Evolutionary conservation across 2,329 filamentous ascomycete genomes (phyloP).

Genomic region (Setomelanomma holmii): DNA sequence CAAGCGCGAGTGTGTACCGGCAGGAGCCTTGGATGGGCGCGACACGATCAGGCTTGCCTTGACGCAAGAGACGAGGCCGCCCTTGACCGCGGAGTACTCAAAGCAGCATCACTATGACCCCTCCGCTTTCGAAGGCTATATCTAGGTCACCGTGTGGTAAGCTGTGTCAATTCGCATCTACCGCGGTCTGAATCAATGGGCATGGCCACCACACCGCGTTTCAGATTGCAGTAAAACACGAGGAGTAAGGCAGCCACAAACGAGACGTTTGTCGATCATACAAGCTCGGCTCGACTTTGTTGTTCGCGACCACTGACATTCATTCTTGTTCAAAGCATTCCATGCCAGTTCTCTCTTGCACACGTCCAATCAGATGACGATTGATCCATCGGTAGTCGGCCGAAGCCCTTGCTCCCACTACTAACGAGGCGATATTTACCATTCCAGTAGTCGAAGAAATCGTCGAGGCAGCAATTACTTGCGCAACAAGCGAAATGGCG

Average conservation of each 20-base stretch:
- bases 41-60: constrained; percentile 38
- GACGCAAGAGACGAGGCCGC: constrained; percentile 35
- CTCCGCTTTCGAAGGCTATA: constrained; percentile 39
- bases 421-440: constrained; percentile 46
- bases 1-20: constrained; percentile 38
- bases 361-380: constrained; percentile 46
- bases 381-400: constrained; percentile 39
- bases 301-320: constrained; percentile 48
- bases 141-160: constrained; percentile 36
- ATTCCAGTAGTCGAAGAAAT: constrained; percentile 38
- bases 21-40: constrained; percentile 35
- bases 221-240: constrained; percentile 32
- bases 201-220: constrained; percentile 45
- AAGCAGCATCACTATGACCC: constrained; percentile 38
- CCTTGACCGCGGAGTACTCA: constrained; percentile 38
- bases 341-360: constrained; percentile 44
- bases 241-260: constrained; percentile 37
- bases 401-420: constrained; percentile 46
- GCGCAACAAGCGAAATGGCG: constrained; percentile 39
- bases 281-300: constrained; percentile 36
- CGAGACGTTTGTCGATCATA: constrained; percentile 43
- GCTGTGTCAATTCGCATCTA: constrained; percentile 35
- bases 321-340: constrained; percentile 46
- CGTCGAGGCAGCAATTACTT: constrained; percentile 39
- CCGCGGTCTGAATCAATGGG: constrained; percentile 41